These are phyloP conservation scores for Hypomyces perniciosus DNA, from an alignment of 2,329 filamentous ascomycete species.

Conservation along the genomic window DNA sequence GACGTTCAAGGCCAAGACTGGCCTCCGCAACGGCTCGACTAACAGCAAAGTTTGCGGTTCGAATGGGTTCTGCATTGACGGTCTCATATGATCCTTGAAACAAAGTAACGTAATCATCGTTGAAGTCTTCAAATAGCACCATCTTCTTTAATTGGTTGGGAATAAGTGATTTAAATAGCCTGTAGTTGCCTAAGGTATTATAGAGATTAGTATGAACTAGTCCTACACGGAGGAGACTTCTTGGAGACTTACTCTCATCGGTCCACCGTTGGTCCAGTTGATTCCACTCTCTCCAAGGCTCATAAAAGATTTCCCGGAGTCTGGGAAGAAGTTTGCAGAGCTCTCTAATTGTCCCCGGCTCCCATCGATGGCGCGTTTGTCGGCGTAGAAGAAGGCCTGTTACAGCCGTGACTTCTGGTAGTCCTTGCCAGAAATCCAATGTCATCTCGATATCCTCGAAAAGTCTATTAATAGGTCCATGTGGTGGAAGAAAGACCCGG, in stretches of 20 bases:
- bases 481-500: slow-evolving; percentile 10
- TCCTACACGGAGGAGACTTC: background rate
- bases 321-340: slow-evolving; percentile 27
- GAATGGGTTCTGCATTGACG: slow-evolving; percentile 5
- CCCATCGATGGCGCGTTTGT: slow-evolving; percentile 28
- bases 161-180: too few relatives aligned
- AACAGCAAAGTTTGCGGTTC: slow-evolving; percentile 17
- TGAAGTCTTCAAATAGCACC: too few relatives aligned
- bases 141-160: too few relatives aligned
- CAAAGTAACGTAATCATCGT: too few relatives aligned
- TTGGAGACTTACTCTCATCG: slow-evolving; percentile 1
- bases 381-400: slow-evolving; percentile 28
- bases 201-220: slow-evolving; percentile 6
- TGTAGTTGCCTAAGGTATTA: too few relatives aligned
- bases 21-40: slow-evolving; percentile 21
- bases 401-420: slow-evolving; percentile 25
- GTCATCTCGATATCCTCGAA: slow-evolving; percentile 18
- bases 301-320: slow-evolving; percentile 30
- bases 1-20: slow-evolving; percentile 24
- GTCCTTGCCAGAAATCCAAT: slow-evolving; percentile 21
- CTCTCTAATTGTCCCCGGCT: slow-evolving; percentile 20
- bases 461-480: background rate
- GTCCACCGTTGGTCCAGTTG: background rate
- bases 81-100: background rate
- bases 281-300: slow-evolving; percentile 29